Conservation (phyloP, 352 stramenopile genomes). For the Phytopythium helicoides region DNA sequence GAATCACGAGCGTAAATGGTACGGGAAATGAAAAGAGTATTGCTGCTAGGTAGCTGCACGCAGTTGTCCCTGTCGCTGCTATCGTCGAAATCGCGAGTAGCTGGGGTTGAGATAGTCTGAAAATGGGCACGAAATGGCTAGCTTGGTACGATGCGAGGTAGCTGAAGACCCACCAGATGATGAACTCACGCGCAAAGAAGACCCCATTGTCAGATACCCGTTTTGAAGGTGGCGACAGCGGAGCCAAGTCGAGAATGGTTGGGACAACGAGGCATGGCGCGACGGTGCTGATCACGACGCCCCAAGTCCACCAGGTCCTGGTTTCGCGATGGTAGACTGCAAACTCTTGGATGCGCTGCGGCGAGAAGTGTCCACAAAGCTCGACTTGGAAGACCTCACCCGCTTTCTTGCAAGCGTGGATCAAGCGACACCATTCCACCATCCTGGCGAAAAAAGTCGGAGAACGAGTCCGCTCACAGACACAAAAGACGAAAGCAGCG, state of each 20-base stretch:
- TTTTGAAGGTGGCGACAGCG: constrained; percentile 6
- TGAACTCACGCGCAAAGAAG: constrained; percentile 15
- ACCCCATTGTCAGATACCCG: constrained; percentile 9
- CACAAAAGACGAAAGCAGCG: too few relatives aligned
- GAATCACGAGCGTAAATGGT: constrained; percentile 14
- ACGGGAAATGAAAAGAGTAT: constrained; percentile 10
- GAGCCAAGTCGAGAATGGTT: constrained; percentile 10
- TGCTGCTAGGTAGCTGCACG: constrained; percentile 2
- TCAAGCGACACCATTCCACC: too few relatives aligned
- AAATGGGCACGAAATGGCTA: constrained; percentile 12
- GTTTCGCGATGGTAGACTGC: constrained; percentile 10
- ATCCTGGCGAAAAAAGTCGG: too few relatives aligned
- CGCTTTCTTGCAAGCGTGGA: too few relatives aligned
- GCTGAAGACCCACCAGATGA: constrained; percentile 15
- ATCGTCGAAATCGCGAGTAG: constrained; percentile 8
- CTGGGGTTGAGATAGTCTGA: constrained; percentile 8
- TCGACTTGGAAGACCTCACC: constrained; percentile 12
- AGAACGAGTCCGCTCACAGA: too few relatives aligned
- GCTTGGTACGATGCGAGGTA: constrained; percentile 7
- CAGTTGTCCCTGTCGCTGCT: constrained; percentile 1
- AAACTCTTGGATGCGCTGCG: constrained; percentile 6
- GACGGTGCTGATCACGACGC: constrained; percentile 5
- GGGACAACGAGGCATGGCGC: constrained; percentile 15
- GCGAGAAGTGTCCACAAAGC: constrained; percentile 16
- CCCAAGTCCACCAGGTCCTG: constrained; percentile 2